These are phyloP conservation scores for Albophoma yamanashiensis DNA, from an alignment of 2,329 filamentous ascomycete genomes.

Conservation along the genomic window DNA sequence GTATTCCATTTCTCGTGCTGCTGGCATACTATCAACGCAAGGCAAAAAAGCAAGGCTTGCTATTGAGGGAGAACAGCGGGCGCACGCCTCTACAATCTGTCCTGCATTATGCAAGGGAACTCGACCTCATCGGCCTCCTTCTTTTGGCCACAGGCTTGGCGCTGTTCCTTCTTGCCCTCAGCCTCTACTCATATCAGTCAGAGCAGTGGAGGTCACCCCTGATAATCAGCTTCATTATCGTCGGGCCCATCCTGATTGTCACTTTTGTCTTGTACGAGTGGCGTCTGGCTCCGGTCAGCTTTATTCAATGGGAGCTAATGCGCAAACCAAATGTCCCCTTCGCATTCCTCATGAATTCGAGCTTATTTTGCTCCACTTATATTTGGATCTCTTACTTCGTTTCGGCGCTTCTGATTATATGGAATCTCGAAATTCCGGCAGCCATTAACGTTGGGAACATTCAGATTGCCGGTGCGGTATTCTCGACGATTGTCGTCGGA, in stretches of 20 bases:
- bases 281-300: neutral
- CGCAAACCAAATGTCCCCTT: neutral
- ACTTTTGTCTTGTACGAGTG: neutral
- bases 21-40: neutral
- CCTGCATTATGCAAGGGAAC: neutral
- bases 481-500: neutral
- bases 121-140: neutral
- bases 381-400: neutral
- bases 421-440: neutral
- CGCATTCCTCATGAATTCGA: neutral
- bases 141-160: neutral
- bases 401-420: neutral
- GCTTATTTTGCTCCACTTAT: neutral
- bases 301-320: neutral
- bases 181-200: neutral
- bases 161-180: neutral
- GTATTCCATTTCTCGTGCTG: neutral
- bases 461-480: neutral
- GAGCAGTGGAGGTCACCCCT: neutral
- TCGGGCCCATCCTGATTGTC: neutral
- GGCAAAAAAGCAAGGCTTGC: neutral
- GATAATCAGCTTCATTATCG: neutral
- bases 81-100: neutral
- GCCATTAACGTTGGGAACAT: neutral
- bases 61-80: neutral